Percentiles rank a stretch among this genome's conserved stretches.
phyloP scores from a whole-genome alignment of 2,329 filamentous ascomycete genomes.

The Colletotrichum nymphaeae region DNA sequence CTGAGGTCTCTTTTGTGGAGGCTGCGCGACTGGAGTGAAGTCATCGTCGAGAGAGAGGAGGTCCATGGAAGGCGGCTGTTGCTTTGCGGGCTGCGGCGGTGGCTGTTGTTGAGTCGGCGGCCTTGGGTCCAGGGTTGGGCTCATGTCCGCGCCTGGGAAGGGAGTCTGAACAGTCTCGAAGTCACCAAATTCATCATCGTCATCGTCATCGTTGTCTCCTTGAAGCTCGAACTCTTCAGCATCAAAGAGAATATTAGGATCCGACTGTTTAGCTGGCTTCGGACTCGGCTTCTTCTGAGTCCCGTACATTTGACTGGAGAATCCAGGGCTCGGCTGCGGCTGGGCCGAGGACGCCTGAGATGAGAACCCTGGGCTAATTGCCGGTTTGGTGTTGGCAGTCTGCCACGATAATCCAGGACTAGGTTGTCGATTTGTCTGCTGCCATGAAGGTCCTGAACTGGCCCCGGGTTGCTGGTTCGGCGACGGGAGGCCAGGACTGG shows the following conservation, averaged over 20 bases:
- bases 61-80: constrained; percentile 49
- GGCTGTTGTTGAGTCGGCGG: constrained; percentile 38
- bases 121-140: constrained; percentile 26
- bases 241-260: constrained; percentile 74
- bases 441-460: constrained; percentile 4
- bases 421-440: constrained; percentile 7
- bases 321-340: constrained; percentile 40
- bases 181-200: constrained; percentile 70
- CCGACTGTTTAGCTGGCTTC: constrained; percentile 34
- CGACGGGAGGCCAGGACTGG: constrained; percentile 23
- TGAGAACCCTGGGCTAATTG: constrained; percentile 5
- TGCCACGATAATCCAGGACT: constrained; percentile 13
- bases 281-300: constrained; percentile 3
- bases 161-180: constrained; percentile 61
- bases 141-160: constrained; percentile 17
- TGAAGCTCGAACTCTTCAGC: constrained; percentile 65
- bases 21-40: constrained; percentile 39
- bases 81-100: constrained; percentile 11
- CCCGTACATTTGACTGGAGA: constrained; percentile 12
- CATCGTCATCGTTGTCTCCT: constrained; percentile 51
- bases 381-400: constrained; percentile 9
- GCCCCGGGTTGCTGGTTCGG: not conserved
- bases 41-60: constrained; percentile 52
- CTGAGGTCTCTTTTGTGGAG: constrained; percentile 43
- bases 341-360: constrained; percentile 10